Evolutionary conservation across 2,329 filamentous ascomycete genomes (phyloP).

Genomic region (Harringtonia lauricola): DNA sequence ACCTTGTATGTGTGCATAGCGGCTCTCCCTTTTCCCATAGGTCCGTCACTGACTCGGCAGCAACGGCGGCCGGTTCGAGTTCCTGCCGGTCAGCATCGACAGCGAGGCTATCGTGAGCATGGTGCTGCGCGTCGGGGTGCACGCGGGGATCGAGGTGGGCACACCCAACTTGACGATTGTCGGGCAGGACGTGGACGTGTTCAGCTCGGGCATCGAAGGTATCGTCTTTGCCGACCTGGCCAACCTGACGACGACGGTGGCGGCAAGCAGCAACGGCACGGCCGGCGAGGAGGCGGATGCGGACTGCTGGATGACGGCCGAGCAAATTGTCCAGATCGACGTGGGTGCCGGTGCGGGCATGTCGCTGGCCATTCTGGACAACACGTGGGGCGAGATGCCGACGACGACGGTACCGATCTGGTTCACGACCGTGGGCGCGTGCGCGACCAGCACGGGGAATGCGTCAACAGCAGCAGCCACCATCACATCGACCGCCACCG

Average conservation of each 20-base stretch:
- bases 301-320: slow-evolving; percentile 30
- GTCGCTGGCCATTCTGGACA: slow-evolving; percentile 27
- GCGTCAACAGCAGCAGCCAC: neutral
- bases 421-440: slow-evolving; percentile 34
- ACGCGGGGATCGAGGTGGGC: slow-evolving; percentile 26
- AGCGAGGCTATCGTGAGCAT: slow-evolving; percentile 31
- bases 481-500: slow-evolving; percentile 25
- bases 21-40: neutral
- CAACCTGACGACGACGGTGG: slow-evolving; percentile 41
- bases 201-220: slow-evolving; percentile 34
- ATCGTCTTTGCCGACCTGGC: slow-evolving; percentile 40
- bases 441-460: slow-evolving; percentile 24
- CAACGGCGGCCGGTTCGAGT: slow-evolving; percentile 42
- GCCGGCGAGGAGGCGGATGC: slow-evolving; percentile 20
- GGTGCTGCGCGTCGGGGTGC: slow-evolving; percentile 33
- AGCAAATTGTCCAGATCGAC: slow-evolving; percentile 38
- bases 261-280: slow-evolving; percentile 16
- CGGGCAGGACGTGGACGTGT: slow-evolving; percentile 10
- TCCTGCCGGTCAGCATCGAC: slow-evolving; percentile 40
- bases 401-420: slow-evolving; percentile 37
- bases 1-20: slow-evolving; percentile 36
- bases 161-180: slow-evolving; percentile 12
- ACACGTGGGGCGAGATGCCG: slow-evolving; percentile 39
- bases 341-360: slow-evolving; percentile 44
- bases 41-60: slow-evolving; percentile 16